Evolutionary conservation across 2,329 filamentous ascomycete genomes (phyloP).

Genomic region (Stachybotrys chlorohalonatus): DNA sequence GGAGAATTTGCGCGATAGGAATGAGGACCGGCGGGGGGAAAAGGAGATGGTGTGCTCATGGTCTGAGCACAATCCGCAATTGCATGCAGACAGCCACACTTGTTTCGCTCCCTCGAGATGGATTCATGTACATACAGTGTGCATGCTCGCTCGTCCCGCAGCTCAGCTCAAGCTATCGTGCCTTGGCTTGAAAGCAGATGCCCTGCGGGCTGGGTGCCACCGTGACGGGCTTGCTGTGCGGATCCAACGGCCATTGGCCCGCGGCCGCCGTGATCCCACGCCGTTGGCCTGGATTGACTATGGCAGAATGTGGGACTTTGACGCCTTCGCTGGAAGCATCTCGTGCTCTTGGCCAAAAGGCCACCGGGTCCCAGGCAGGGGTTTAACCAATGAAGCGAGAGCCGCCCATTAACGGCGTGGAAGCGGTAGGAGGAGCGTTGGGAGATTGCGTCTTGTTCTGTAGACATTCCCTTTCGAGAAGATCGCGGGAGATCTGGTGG

Average conservation of each 20-base stretch:
- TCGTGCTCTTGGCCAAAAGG: neutral
- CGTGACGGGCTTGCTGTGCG: neutral
- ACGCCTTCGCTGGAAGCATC: neutral
- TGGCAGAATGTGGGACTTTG: neutral
- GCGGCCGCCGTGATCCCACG: neutral
- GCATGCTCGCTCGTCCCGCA: neutral
- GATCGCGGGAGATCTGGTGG: neutral
- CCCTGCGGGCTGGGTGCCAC: neutral
- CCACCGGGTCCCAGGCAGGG: neutral
- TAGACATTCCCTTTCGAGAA: neutral
- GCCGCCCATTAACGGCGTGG: neutral
- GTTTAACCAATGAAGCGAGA: neutral
- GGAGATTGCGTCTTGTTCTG: neutral
- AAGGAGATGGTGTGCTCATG: neutral
- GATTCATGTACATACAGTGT: too few relatives aligned
- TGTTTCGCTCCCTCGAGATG: too few relatives aligned
- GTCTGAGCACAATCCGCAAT: neutral
- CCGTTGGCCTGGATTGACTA: neutral
- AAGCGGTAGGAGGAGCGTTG: neutral
- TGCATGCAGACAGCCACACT: too few relatives aligned
- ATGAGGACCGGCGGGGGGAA: too few relatives aligned
- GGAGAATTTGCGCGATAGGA: neutral
- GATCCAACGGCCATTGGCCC: neutral
- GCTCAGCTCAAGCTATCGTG: neutral
- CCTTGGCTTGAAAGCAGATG: neutral